phyloP scores from a whole-genome alignment of 2,329 filamentous ascomycete species.

The Trichoderma aggressivum region DNA sequence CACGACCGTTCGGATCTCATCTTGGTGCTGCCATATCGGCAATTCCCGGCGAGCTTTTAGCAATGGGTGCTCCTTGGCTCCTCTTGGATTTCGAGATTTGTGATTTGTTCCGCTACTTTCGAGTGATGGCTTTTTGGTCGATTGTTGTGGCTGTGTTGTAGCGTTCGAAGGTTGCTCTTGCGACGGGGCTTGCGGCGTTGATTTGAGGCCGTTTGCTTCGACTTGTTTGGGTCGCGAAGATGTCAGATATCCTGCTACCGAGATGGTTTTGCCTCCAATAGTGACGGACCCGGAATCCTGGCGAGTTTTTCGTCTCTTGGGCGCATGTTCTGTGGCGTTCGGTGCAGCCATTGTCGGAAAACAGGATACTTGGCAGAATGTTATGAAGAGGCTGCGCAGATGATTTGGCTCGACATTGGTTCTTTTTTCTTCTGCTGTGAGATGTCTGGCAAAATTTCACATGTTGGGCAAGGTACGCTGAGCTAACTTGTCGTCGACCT shows the following conservation, averaged over 20 bases:
- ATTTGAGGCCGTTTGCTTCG: constrained; percentile 19
- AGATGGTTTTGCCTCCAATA: constrained; percentile 48
- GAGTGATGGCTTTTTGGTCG: background rate
- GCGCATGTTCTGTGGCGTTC: constrained; percentile 26
- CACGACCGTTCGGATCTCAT: constrained; percentile 65
- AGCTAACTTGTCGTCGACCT: background rate
- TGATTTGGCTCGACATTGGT: background rate
- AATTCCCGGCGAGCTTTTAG: constrained; percentile 60
- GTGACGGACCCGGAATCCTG: constrained; percentile 38
- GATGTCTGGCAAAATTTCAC: background rate
- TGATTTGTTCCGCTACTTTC: background rate
- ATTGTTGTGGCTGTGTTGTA: background rate
- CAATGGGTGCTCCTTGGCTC: constrained; percentile 32
- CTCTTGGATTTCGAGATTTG: constrained; percentile 18
- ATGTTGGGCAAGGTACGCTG: background rate
- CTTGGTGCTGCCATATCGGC: constrained; percentile 74
- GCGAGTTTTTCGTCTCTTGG: constrained; percentile 39
- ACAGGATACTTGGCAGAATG: background rate
- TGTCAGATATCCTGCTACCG: constrained; percentile 48
- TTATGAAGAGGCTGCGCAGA: background rate
- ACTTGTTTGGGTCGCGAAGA: constrained; percentile 29
- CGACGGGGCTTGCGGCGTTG: background rate
- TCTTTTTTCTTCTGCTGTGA: background rate
- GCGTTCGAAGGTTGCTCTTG: background rate
- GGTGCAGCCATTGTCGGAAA: constrained; percentile 26